These are phyloP conservation scores for Phaeosphaeria sp. DNA, from an alignment of 2,329 filamentous ascomycete genomes.

Conservation along the genomic window DNA sequence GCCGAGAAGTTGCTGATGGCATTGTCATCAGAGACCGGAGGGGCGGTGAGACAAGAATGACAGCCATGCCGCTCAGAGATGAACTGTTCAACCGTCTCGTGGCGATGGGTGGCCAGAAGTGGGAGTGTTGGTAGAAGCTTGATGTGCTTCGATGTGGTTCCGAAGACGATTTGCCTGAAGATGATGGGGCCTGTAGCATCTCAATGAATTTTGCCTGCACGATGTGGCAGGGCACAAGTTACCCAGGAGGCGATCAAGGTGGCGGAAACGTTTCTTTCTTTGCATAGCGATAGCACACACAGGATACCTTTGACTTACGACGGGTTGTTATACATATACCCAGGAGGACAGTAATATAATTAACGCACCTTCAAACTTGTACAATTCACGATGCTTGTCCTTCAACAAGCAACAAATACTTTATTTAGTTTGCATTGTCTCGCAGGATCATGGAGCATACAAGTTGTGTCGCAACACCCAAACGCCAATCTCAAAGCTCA, in stretches of 20 bases:
- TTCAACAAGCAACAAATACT: not conserved
- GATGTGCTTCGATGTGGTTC: not conserved
- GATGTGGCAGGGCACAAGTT: too few species aligned
- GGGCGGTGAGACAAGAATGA: conserved; percentile 67
- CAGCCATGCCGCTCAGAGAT: conserved; percentile 74
- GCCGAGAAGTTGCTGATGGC: conserved; percentile 76
- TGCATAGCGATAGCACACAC: conserved; percentile 2
- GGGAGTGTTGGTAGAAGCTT: conserved; percentile 71
- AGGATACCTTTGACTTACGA: conserved; percentile 7
- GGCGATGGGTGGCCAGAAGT: conserved; percentile 80
- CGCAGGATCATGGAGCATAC: conserved; percentile 1
- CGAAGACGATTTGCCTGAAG: too few species aligned
- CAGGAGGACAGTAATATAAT: not conserved
- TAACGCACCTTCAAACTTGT: not conserved
- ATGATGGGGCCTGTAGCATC: not conserved
- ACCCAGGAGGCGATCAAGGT: not conserved
- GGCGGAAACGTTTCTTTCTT: not conserved
- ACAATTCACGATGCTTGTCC: not conserved
- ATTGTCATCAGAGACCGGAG: conserved; percentile 68
- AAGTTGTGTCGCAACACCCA: not conserved
- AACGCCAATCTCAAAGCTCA: not conserved
- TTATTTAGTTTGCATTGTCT: not conserved
- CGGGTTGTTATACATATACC: not conserved
- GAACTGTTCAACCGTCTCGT: conserved; percentile 82
- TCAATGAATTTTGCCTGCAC: not conserved